Percentiles rank a stretch among this genome's conserved stretches.
phyloP scores from a whole-genome alignment of 2,329 filamentous ascomycete species.

The Hypomyces rosellus region DNA sequence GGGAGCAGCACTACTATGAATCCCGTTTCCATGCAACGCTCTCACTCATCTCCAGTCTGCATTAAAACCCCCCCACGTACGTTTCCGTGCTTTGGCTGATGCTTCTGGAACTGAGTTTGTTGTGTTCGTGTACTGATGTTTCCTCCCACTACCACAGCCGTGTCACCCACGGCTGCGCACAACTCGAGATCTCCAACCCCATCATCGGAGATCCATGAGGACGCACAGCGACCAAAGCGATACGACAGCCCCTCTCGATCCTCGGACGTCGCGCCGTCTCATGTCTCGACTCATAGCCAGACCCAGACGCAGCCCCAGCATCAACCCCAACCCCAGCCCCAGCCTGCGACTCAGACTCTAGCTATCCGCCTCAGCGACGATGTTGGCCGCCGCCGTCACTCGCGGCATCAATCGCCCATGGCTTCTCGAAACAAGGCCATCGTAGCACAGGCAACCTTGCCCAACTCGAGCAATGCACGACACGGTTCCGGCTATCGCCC shows the following conservation, averaged over 20 bases:
- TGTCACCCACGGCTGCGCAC: slow-evolving; percentile 26
- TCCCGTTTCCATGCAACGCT: slow-evolving; percentile 51
- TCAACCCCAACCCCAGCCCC: neutral
- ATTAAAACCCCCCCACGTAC: slow-evolving; percentile 53
- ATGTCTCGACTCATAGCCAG: neutral
- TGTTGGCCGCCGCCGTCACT: slow-evolving; percentile 32
- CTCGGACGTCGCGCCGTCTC: slow-evolving; percentile 25
- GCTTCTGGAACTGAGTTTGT: slow-evolving; percentile 6
- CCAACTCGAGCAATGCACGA: slow-evolving; percentile 23
- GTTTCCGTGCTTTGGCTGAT: slow-evolving; percentile 28
- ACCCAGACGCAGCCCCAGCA: neutral
- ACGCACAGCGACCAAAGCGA: slow-evolving; percentile 43
- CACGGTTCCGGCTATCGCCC: slow-evolving; percentile 21
- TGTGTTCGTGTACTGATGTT: slow-evolving; percentile 23
- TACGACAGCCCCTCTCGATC: slow-evolving; percentile 48
- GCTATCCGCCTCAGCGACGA: slow-evolving; percentile 40
- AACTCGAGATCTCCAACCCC: slow-evolving; percentile 50
- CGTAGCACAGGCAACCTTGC: slow-evolving; percentile 38
- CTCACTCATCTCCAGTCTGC: slow-evolving; percentile 56
- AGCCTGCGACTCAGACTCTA: slow-evolving; percentile 31
- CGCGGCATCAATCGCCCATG: slow-evolving; percentile 28
- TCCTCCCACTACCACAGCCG: slow-evolving; percentile 22
- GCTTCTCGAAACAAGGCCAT: slow-evolving; percentile 40
- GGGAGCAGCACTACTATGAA: slow-evolving; percentile 44
- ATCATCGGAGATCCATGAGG: slow-evolving; percentile 45